A percentile compares a stretch with the other conserved stretches of the same genome.
Evolutionary conservation across 495 filamentous ascomycete genomes (phyloP).

Genomic region (Aspergillus kassunensis): DNA sequence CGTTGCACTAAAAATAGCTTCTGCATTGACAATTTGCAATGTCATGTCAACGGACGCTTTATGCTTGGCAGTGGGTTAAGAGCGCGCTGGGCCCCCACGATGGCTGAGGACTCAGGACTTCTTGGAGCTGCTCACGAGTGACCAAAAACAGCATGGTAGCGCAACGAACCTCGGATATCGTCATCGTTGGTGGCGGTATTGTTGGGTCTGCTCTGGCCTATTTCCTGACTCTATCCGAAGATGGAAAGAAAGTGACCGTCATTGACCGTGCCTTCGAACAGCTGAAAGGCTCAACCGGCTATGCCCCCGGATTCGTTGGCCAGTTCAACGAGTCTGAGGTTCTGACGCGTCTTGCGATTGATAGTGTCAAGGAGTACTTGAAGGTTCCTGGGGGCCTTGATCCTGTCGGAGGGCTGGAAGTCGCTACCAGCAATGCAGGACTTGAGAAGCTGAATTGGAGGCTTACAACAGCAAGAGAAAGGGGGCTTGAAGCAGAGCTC

Average conservation of each 20-base stretch:
- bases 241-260: slow-evolving; percentile 23
- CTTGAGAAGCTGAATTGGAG: slow-evolving; percentile 21
- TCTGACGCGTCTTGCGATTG: slow-evolving; percentile 29
- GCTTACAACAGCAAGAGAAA: slow-evolving; percentile 15
- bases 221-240: slow-evolving; percentile 20
- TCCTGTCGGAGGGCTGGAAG: slow-evolving; percentile 27
- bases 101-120: background rate
- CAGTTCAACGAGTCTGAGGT: slow-evolving; percentile 33
- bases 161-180: slow-evolving; percentile 31
- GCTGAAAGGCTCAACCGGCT: slow-evolving; percentile 26
- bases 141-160: no score
- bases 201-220: slow-evolving; percentile 39
- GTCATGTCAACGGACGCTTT: no score
- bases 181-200: slow-evolving; percentile 46
- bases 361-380: slow-evolving; percentile 29
- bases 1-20: no score
- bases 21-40: no score
- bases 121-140: background rate
- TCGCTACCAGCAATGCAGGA: slow-evolving; percentile 21
- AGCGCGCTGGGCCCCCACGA: no score
- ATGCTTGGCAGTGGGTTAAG: no score
- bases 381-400: slow-evolving; percentile 28
- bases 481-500: slow-evolving; percentile 26
- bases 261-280: slow-evolving; percentile 24
- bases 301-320: slow-evolving; percentile 35